phyloP scores from a whole-genome alignment of 2,329 filamentous ascomycete genomes.

The Fusarium verrucosum region DNA sequence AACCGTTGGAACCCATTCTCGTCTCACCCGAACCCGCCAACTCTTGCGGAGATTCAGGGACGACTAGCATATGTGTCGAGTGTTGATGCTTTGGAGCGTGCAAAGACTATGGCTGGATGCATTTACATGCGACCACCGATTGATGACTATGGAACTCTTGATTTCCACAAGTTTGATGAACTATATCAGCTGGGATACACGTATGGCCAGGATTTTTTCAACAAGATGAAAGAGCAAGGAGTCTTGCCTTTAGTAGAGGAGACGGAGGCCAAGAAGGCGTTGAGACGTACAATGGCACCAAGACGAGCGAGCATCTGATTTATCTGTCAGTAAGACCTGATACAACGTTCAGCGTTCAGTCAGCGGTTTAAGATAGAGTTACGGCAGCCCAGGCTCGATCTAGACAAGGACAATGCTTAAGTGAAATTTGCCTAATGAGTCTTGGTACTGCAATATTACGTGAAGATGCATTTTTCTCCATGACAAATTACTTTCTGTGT shows the following conservation, averaged over 20 bases:
- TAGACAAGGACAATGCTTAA: background rate
- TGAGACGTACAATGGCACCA: constrained; percentile 82
- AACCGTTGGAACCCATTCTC: constrained; percentile 99
- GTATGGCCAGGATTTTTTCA: constrained; percentile 84
- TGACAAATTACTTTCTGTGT: constrained; percentile 11
- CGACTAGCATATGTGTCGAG: constrained; percentile 93
- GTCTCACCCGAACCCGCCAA: constrained; percentile 87
- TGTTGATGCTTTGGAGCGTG: constrained; percentile 91
- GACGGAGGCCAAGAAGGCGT: constrained; percentile 78
- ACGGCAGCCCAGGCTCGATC: background rate
- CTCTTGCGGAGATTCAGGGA: constrained; percentile 94
- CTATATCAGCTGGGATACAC: constrained; percentile 90
- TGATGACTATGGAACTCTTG: constrained; percentile 90
- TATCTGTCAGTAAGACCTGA: background rate
- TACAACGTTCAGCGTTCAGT: background rate
- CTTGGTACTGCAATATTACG: constrained; percentile 16
- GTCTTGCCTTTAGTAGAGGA: constrained; percentile 75
- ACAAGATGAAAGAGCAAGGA: constrained; percentile 79
- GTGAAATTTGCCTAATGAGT: background rate
- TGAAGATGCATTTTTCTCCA: constrained; percentile 8
- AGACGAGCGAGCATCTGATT: constrained; percentile 77
- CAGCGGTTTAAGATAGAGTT: background rate
- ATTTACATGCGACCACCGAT: constrained; percentile 97
- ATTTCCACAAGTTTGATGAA: constrained; percentile 98
- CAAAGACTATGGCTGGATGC: constrained; percentile 90